These are phyloP conservation scores for Neurospora crassa DNA, from an alignment of 2,329 filamentous ascomycete genomes.

Conservation along the genomic window DNA sequence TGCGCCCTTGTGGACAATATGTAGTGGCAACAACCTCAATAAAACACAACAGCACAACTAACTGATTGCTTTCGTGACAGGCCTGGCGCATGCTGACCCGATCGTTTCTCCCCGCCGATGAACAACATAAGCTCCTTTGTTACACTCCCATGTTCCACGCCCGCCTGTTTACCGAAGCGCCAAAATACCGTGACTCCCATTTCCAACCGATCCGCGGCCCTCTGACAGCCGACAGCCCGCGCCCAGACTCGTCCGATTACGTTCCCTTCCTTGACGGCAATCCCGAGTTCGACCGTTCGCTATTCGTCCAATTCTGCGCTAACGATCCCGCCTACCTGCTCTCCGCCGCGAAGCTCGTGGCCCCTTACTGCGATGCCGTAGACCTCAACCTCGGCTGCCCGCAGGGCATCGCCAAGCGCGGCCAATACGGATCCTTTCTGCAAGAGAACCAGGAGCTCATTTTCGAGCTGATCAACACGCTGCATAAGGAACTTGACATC, in stretches of 20 bases:
- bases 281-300: conserved; percentile 70
- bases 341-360: conserved; percentile 65
- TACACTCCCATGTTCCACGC: conserved; percentile 98
- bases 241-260: conserved; percentile 22
- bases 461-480: conserved; percentile 68
- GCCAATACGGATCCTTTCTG: conserved; percentile 87
- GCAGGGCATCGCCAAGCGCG: conserved; percentile 85
- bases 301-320: conserved; percentile 95
- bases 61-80: conserved; percentile 34
- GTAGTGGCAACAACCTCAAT: neutral
- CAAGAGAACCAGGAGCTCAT: conserved; percentile 88
- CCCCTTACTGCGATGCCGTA: conserved; percentile 86
- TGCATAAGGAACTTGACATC: conserved; percentile 68
- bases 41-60: neutral
- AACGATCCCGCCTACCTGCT: conserved; percentile 77
- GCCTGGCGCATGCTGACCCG: conserved; percentile 96
- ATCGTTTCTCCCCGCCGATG: conserved; percentile 68
- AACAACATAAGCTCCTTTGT: conserved; percentile 60
- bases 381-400: conserved; percentile 95
- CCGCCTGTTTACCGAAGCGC: conserved; percentile 69
- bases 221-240: conserved; percentile 24
- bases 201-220: conserved; percentile 59
- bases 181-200: conserved; percentile 66
- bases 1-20: neutral
- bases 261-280: conserved; percentile 73